A percentile compares a stretch with the other conserved stretches of the same genome.
These are phyloP conservation scores for Diaporthe humulicola DNA, from an alignment of 2,329 filamentous ascomycete genomes.

Conservation along the genomic window DNA sequence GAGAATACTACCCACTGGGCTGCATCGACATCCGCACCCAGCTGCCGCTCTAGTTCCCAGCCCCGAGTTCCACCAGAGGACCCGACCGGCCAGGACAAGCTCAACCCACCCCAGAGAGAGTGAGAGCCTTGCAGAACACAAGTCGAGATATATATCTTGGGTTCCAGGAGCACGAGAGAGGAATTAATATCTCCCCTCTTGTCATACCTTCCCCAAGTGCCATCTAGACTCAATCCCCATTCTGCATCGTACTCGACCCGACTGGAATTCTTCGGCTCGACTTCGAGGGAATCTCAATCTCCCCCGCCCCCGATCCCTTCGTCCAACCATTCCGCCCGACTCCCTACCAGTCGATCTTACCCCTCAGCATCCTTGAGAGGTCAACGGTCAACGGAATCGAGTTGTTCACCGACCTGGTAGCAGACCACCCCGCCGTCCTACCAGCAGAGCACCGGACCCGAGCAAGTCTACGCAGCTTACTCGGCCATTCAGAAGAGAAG, in stretches of 20 bases:
- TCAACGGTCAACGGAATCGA: slow-evolving; percentile 33
- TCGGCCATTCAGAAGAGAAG: slow-evolving; percentile 33
- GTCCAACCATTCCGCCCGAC: slow-evolving; percentile 42
- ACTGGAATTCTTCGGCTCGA: slow-evolving; percentile 58
- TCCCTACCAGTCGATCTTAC: slow-evolving; percentile 32
- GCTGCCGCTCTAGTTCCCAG: slow-evolving; percentile 30
- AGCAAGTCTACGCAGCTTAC: slow-evolving; percentile 31
- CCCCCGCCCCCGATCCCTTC: slow-evolving; percentile 54
- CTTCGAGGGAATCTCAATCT: slow-evolving; percentile 57
- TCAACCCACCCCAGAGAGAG: slow-evolving; percentile 38
- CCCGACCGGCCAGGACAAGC: slow-evolving; percentile 36
- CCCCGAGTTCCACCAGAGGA: slow-evolving; percentile 47
- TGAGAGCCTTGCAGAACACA: slow-evolving; percentile 37
- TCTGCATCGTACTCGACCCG: slow-evolving; percentile 40
- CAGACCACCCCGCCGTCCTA: slow-evolving; percentile 19
- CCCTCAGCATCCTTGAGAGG: slow-evolving; percentile 33
- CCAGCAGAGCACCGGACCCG: slow-evolving; percentile 25
- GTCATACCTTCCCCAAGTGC: slow-evolving; percentile 36
- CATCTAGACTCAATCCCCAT: slow-evolving; percentile 34
- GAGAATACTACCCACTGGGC: slow-evolving; percentile 47
- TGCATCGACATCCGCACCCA: slow-evolving; percentile 38
- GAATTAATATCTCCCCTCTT: slow-evolving; percentile 37
- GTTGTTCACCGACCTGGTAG: slow-evolving; percentile 12
- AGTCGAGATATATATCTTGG: slow-evolving; percentile 35
- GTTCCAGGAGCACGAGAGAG: slow-evolving; percentile 33